These are phyloP conservation scores for Triangularia setosa DNA, from an alignment of 2,329 filamentous ascomycete species.

Conservation along the genomic window DNA sequence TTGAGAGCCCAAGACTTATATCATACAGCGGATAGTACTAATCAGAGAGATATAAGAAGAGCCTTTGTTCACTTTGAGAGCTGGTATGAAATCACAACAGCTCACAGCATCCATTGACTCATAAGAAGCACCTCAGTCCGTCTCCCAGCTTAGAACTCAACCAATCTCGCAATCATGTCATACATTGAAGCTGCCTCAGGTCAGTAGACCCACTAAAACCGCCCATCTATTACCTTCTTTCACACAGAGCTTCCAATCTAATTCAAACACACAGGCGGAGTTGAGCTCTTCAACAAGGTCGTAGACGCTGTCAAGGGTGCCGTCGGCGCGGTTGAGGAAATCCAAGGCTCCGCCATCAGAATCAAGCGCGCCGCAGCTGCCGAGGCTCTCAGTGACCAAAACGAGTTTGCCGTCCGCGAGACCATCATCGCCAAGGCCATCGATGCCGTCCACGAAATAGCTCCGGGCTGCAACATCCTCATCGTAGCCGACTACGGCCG, in stretches of 20 bases:
- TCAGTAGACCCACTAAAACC: not conserved
- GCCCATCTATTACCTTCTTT: not conserved
- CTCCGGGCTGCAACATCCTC: not conserved
- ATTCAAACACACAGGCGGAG: not conserved
- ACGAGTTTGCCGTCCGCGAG: constrained; percentile 5
- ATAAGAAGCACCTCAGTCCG: not conserved
- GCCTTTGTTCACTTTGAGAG: not conserved
- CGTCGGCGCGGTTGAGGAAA: not conserved
- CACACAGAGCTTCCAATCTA: not conserved
- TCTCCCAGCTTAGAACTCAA: not conserved
- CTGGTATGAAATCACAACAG: not conserved
- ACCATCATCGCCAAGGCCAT: constrained; percentile 6
- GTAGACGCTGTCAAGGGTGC: not conserved
- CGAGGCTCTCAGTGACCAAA: not conserved
- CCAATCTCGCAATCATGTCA: not conserved
- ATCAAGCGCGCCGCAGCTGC: not conserved
- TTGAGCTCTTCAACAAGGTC: not conserved
- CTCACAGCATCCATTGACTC: not conserved
- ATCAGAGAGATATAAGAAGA: not conserved
- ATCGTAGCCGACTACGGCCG: not conserved
- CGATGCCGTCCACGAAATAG: not conserved
- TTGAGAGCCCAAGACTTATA: not conserved
- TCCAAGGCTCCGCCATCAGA: not conserved
- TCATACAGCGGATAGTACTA: not conserved
- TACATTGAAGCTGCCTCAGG: not conserved